Base-by-base conservation (phyloP, 805 yeast genomes). In the Candida coleopterorum region DNA sequence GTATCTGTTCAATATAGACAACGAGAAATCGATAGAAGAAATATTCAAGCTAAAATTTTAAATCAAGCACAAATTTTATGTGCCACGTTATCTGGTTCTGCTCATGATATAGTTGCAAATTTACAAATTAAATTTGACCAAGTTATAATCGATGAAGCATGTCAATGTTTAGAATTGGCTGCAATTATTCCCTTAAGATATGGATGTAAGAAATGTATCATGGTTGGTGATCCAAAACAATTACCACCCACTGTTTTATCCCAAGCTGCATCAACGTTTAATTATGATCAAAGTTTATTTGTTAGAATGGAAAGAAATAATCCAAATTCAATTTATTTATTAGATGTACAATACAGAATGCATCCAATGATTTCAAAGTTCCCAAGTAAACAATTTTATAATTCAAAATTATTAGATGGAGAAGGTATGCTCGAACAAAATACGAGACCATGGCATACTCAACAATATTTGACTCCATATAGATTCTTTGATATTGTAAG, bases 221-320 rank as follows among this genome's bases (percentile, higher is more conserved):
- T 93, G 95, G 98, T 93, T 31, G 98, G 98, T 56, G 98, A 93
- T 64, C 97, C 97, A 2, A 89, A 93, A 55, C 98, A 93, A 62
- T 71, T 93, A 44, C 98, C 98, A 0, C 98, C 98, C 0, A 90
- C 98, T 0, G 97, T 90, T 9, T 62, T 93, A 14, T 90, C 97
- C 0, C 88, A 84, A 48, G 81, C 78, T 10, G 97, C 98, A 1
- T 81, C 94, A 1, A 67, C 75, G 4, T 75, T 70, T 48, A 76
- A 77, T 29, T 93, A 93, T 53, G 96, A 90, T 45, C 96, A 90
- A 58, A 84, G 95, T 53, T 67, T 93, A 52, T 93, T 93, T 58
- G 97, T 90, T 28, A 73, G 98, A 44, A 89, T 90, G 94, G 95
- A 85, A 48, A 75, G 70, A 37, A 72, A 75, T 42, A 59, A 79